phyloP scores from a whole-genome alignment of 108 stramenopile species.

The Parietichytrium sp. region DNA sequence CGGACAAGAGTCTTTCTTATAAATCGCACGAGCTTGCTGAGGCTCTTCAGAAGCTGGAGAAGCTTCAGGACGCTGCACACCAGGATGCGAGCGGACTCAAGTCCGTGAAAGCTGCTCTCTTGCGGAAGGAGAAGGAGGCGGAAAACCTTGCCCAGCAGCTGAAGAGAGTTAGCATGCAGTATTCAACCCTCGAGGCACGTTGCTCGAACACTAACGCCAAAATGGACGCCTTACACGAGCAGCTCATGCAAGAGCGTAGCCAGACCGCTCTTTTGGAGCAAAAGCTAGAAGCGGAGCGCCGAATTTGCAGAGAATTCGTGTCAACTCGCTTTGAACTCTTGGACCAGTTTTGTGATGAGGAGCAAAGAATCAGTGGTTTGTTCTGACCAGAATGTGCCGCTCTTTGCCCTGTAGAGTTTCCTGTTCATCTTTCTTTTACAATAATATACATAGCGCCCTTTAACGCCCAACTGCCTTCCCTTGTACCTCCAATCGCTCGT shows the following conservation, averaged over 20 bases:
- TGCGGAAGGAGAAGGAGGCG: slow-evolving; percentile 3
- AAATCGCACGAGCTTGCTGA: slow-evolving; percentile 12
- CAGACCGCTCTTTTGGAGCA: neutral
- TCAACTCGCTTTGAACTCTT: slow-evolving; percentile 19
- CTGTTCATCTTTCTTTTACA: too few species aligned
- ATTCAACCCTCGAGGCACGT: slow-evolving; percentile 7
- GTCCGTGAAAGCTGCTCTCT: neutral
- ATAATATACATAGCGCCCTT: too few species aligned
- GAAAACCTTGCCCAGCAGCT: neutral
- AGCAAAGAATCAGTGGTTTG: too few species aligned
- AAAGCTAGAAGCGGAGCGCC: slow-evolving; percentile 28
- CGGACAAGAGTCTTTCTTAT: neutral
- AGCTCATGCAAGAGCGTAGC: neutral
- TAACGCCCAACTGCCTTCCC: too few species aligned
- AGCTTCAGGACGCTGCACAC: neutral
- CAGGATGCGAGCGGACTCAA: neutral
- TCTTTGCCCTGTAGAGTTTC: too few species aligned
- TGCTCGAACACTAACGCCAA: neutral
- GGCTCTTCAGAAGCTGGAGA: neutral
- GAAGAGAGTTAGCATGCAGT: neutral
- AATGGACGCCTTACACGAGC: neutral
- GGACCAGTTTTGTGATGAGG: slow-evolving; percentile 24
- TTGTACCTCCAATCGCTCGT: too few species aligned
- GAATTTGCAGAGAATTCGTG: slow-evolving; percentile 12
- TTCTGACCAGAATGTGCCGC: too few species aligned